Conservation (phyloP, 495 filamentous ascomycete genomes). For the Penicillium crystallinum region DNA sequence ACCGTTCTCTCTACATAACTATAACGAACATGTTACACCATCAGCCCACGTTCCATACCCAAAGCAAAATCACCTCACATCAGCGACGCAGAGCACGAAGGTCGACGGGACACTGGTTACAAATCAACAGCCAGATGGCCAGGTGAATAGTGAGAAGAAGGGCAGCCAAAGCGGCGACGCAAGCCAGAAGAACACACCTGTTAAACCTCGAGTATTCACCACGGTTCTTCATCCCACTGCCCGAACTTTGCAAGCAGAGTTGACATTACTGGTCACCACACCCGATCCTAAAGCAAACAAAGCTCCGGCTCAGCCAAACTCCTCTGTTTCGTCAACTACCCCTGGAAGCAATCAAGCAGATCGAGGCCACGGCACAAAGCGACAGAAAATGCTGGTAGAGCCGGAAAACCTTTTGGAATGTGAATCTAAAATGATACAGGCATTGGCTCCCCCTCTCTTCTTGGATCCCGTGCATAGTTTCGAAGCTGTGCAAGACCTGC, state of each 20-base stretch:
- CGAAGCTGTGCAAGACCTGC: slow-evolving; percentile 60
- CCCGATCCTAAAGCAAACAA: slow-evolving; percentile 51
- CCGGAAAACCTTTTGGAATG: slow-evolving; percentile 63
- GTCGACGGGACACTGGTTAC: slow-evolving; percentile 9
- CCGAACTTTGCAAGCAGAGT: slow-evolving; percentile 65
- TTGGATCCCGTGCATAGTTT: slow-evolving; percentile 66
- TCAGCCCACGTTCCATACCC: slow-evolving; percentile 81
- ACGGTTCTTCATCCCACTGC: slow-evolving; percentile 82
- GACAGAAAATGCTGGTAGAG: slow-evolving; percentile 73
- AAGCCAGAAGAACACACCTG: slow-evolving; percentile 42
- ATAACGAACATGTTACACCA: slow-evolving; percentile 79
- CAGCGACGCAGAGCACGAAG: slow-evolving; percentile 36
- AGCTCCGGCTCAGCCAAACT: slow-evolving; percentile 41
- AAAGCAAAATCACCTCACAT: slow-evolving; percentile 48
- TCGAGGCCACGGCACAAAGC: slow-evolving; percentile 57
- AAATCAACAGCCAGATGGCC: slow-evolving; percentile 19
- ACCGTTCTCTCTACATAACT: slow-evolving; percentile 86
- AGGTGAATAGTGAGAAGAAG: slow-evolving; percentile 24
- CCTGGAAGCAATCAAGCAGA: slow-evolving; percentile 51
- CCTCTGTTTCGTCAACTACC: slow-evolving; percentile 59
- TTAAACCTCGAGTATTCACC: slow-evolving; percentile 64
- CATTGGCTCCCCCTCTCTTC: slow-evolving; percentile 67
- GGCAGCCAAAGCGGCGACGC: slow-evolving; percentile 47
- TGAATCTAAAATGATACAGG: slow-evolving; percentile 64
- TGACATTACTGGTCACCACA: slow-evolving; percentile 69